Evolutionary conservation across 345 rosid genomes (phyloP).

Genomic region (Rubroshorea leprosula): DNA sequence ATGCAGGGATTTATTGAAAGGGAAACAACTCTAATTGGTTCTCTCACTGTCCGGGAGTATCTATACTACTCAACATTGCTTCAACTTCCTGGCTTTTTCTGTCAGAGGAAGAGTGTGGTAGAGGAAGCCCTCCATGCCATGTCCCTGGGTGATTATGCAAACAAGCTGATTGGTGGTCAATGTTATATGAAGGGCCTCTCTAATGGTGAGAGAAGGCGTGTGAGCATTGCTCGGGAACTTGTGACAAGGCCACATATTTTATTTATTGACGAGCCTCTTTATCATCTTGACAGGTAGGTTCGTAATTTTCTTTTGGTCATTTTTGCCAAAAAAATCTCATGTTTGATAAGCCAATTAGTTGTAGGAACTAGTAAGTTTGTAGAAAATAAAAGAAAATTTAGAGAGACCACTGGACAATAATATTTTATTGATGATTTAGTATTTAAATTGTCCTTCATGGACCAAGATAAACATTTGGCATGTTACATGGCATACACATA

Average conservation of each 20-base stretch:
- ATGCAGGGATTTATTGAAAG: slow-evolving; percentile 88
- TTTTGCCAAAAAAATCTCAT: no score
- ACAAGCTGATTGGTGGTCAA: slow-evolving; percentile 94
- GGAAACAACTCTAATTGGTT: slow-evolving; percentile 70
- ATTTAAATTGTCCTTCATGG: no score
- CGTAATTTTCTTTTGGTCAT: no score
- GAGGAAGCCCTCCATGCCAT: slow-evolving; percentile 98
- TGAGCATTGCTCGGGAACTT: slow-evolving; percentile 94
- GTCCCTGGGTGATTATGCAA: slow-evolving; percentile 87
- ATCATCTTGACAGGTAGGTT: slow-evolving; percentile 86
- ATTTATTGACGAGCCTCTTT: slow-evolving; percentile 96
- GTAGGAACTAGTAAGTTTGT: no score
- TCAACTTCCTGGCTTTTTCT: slow-evolving; percentile 95
- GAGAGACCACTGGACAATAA: no score
- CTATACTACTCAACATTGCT: slow-evolving; percentile 90
- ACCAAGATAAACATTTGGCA: no score
- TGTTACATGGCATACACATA: no score
- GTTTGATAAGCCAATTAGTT: no score
- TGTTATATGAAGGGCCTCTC: slow-evolving; percentile 92
- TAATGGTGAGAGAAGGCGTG: slow-evolving; percentile 93
- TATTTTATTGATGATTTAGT: no score
- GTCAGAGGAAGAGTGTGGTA: slow-evolving; percentile 79
- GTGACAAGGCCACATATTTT: slow-evolving; percentile 91
- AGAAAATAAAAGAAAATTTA: no score
- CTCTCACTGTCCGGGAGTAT: slow-evolving; percentile 90